Evolutionary conservation across 192 early-diverging fungal species (phyloP), one percentile per base, ranked within the genome.

Genomic region (Podila epicladia): DNA sequence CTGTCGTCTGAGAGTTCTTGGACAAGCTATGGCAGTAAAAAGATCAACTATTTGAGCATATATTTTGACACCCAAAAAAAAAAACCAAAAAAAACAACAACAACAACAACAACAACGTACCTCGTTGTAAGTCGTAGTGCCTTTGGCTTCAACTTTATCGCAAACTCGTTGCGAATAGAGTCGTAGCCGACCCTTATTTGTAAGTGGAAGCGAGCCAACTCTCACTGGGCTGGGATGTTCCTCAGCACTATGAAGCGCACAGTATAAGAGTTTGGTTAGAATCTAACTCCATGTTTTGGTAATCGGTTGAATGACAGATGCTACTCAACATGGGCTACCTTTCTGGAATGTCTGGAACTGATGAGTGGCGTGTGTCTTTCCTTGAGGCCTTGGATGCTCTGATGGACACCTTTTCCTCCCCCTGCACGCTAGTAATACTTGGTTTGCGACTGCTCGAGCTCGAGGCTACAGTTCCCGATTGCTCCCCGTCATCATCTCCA

Each of bases 151-250:
- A 12, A 92, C 91, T 67, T 86, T 86, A 33, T 89, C 87, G 59
- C 89, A 90, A 9, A 92, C 90, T 60, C 86, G 84, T 67, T 86
- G 82, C 33, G 90, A 89, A 65, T 90, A 89, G 53, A 88, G 86
- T 3, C 90, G 83, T 41, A 92, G 17, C n/a, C 53, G 74, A 22
- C 91, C 91, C 72, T 87, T 32, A 33, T 51, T 69, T 26, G 69
- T 19, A 20, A 62, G 24, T 58, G 58, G 65, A 55, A 41, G 62
- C 9, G 37, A 12, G 15, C 58, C 45, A 31, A 58, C 24, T 24
- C 28, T 65, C 8, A 9, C 4, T 24, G 48, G 49, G 24, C 57
- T 37, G 2, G 33, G 64, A 8, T 71, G 69, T 19, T 77, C 75
- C 4, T 72, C 69, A 32, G 67, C 58, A 49, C 75, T 79, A 66